phyloP scores from a whole-genome alignment of 2,329 filamentous ascomycete species.

The Fusarium sp. region DNA sequence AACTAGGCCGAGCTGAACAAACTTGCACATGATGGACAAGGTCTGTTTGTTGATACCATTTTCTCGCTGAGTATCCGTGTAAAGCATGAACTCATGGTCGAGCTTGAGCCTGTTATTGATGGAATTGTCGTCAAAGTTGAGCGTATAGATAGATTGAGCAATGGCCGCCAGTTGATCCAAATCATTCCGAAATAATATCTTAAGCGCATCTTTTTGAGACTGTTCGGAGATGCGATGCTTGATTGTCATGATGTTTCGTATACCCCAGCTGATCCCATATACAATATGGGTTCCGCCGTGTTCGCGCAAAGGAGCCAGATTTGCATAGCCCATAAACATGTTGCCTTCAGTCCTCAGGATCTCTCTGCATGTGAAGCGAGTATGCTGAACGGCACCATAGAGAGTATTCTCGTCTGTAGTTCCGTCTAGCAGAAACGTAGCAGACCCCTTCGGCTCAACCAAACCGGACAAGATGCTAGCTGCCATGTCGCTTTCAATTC shows the following conservation, averaged over 20 bases:
- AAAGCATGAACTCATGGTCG: conserved; percentile 14
- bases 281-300: conserved; percentile 27
- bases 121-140: neutral
- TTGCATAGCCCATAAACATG: neutral
- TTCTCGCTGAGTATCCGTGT: conserved; percentile 24
- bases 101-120: conserved; percentile 7
- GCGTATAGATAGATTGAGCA: neutral
- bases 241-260: conserved; percentile 21
- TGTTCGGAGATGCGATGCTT: neutral
- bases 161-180: neutral
- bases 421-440: conserved; percentile 14
- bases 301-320: neutral
- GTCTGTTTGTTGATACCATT: neutral
- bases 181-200: conserved; percentile 5
- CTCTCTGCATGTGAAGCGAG: conserved; percentile 8
- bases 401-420: rapidly evolving
- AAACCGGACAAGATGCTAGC: conserved; percentile 21
- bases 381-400: neutral
- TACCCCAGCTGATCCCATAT: conserved; percentile 20
- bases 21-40: neutral
- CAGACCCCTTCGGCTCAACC: conserved; percentile 12
- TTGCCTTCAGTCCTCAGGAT: neutral
- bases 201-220: neutral
- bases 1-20: conserved; percentile 3
- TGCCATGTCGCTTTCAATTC: conserved; percentile 7